phyloP scores from a whole-genome alignment of 2,329 filamentous ascomycete genomes.

The Neonectria hederae region DNA sequence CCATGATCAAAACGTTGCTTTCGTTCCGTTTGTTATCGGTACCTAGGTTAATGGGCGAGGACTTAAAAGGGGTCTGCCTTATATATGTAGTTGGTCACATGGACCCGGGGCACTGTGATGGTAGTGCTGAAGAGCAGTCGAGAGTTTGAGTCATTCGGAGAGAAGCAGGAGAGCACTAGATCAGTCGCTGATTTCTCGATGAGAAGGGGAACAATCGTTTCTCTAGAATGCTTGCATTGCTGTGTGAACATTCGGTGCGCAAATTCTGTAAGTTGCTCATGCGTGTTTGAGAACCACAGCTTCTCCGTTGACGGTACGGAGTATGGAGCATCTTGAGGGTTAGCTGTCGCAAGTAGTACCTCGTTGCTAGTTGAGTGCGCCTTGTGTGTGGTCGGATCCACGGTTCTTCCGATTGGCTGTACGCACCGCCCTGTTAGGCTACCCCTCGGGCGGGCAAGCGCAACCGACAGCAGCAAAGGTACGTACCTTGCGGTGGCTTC shows the following conservation, averaged over 20 bases:
- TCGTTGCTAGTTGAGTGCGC: not conserved
- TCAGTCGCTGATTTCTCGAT: not conserved
- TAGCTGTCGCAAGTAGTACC: too few relatives aligned
- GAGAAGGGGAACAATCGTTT: too few relatives aligned
- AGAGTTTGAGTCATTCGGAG: slow-evolving; percentile 14
- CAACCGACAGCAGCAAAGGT: not conserved
- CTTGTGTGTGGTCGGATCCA: not conserved
- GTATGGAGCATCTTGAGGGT: too few relatives aligned
- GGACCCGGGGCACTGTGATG: not conserved
- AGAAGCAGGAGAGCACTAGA: not conserved
- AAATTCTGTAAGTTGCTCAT: too few relatives aligned
- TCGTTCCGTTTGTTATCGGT: not conserved
- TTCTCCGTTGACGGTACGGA: too few relatives aligned
- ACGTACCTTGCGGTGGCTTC: slow-evolving; percentile 14
- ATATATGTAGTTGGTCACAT: not conserved
- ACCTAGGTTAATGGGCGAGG: not conserved
- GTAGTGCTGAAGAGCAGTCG: not conserved
- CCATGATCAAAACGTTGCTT: not conserved
- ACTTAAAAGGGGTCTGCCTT: not conserved
- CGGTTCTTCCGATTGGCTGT: not conserved
- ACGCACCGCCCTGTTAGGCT: not conserved
- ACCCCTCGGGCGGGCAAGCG: not conserved
- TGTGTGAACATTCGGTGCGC: too few relatives aligned
- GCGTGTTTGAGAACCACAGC: too few relatives aligned
- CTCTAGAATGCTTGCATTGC: too few relatives aligned